Evolutionary conservation across 495 filamentous ascomycete species (phyloP), one percentile per base, ranked within the genome.

Genomic region (Cenococcum geophilum): DNA sequence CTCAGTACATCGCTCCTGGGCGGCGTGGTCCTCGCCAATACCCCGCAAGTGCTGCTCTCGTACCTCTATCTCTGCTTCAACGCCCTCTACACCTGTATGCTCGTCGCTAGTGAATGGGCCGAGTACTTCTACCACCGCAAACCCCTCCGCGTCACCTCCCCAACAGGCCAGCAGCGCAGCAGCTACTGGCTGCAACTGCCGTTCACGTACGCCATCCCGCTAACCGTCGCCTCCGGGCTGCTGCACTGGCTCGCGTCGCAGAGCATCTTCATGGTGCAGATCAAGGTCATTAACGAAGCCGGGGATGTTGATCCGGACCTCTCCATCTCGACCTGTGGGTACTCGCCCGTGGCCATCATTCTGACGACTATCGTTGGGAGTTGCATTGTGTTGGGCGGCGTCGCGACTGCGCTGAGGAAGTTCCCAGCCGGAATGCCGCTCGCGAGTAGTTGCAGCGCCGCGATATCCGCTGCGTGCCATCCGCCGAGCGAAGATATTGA

Each of bases 201-300:
- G 12, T 61, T 23, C 35, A 22, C 14, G 23, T 64, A 54, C 36
- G 18, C 22, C 27, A 11, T 60, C 21, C 61, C 61, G 6, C 23
- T 64, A 1, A 47, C 55, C 16, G 36, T 23, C 34, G 57, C 32
- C 32, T 21, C 10, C 61, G 20, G 20, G 6, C 20, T 61, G 4
- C 12, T 64, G 18, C 61, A 64, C 36, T 64, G 61, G 61, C 32
- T 64, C 12, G n/a, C 61, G 12, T 64, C 61, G 3, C 58, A 64
- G 25, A 61, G 58, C 36, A 1, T 61, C 4, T 64, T 64, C 58
- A 5, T 64, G 4, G 47, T 61, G 14, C 32, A 25, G 16, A 34
- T 54, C 48, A 54, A 2, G 3, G 32, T 48, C 5, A 6, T 53
- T 16, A 23, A 37, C 58, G 49, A 21, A 4, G 48, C 6, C 47